A percentile compares a stretch with the other conserved stretches of the same genome.
Conservation (phyloP, 2,329 filamentous ascomycete species). For the Nothomitra cinnamomea region DNA sequence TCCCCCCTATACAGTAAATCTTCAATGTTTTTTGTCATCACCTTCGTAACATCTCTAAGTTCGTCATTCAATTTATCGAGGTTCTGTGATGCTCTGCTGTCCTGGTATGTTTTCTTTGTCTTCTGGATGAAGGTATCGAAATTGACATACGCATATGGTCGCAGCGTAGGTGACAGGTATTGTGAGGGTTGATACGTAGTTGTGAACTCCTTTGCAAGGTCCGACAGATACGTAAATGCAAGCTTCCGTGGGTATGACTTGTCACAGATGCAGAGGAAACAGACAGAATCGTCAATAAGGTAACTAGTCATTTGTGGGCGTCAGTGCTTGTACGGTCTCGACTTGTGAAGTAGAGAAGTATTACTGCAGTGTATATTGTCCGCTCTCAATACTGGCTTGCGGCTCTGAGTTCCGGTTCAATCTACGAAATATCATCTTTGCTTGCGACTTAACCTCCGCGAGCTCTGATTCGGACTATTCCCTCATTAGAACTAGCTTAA, state of each 20-base stretch:
- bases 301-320: slow-evolving; percentile 38
- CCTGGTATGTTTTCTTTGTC: slow-evolving; percentile 86
- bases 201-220: slow-evolving; percentile 80
- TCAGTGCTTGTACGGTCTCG: background rate
- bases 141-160: slow-evolving; percentile 92
- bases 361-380: slow-evolving; percentile 72
- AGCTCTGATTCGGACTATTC: slow-evolving; percentile 52
- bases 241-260: slow-evolving; percentile 92
- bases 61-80: slow-evolving; percentile 93
- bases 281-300: slow-evolving; percentile 63
- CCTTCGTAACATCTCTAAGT: slow-evolving; percentile 90
- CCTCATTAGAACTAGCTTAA: background rate
- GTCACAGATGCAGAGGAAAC: slow-evolving; percentile 90
- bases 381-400: slow-evolving; percentile 82
- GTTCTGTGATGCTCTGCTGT: slow-evolving; percentile 79
- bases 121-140: slow-evolving; percentile 95
- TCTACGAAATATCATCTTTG: slow-evolving; percentile 77
- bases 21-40: slow-evolving; percentile 99
- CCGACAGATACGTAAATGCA: slow-evolving; percentile 92
- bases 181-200: slow-evolving; percentile 62
- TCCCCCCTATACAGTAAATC: slow-evolving; percentile 91
- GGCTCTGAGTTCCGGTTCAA: slow-evolving; percentile 77
- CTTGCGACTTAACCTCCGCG: slow-evolving; percentile 74
- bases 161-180: slow-evolving; percentile 56
- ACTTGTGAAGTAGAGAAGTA: slow-evolving; percentile 14